phyloP scores from a whole-genome alignment of 1,284 basidiomycete genomes.

The Erythrobasidium hasegawianum region DNA sequence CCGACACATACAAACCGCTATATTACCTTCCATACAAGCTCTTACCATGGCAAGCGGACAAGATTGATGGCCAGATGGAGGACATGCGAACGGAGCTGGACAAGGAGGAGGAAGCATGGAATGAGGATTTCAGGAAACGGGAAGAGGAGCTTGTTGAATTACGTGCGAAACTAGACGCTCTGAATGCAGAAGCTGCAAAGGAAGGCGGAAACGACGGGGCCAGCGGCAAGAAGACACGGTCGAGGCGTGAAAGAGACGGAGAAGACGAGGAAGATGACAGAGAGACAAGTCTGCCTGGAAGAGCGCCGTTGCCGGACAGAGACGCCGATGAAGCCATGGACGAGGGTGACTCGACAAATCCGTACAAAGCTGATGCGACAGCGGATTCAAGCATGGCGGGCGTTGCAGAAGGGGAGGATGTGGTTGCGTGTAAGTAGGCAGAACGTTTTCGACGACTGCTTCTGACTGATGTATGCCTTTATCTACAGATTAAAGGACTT shows the following conservation, averaged over 20 bases:
- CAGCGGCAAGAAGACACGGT: neutral
- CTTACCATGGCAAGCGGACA: slow-evolving; percentile 42
- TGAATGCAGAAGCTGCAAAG: slow-evolving; percentile 12
- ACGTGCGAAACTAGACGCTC: slow-evolving; percentile 10
- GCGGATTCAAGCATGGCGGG: slow-evolving; percentile 19
- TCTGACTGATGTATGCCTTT: neutral
- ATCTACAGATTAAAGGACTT: neutral
- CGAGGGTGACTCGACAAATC: slow-evolving; percentile 12
- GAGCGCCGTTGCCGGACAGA: slow-evolving; percentile 30
- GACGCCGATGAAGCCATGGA: slow-evolving; percentile 22
- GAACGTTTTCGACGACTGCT: neutral
- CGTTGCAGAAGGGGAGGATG: slow-evolving; percentile 25
- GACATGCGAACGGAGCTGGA: slow-evolving; percentile 32
- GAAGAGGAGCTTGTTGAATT: slow-evolving; percentile 22
- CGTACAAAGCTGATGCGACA: neutral
- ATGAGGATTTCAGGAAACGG: slow-evolving; percentile 10
- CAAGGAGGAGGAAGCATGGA: slow-evolving; percentile 29
- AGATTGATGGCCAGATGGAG: slow-evolving; percentile 40
- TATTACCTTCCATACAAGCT: slow-evolving; percentile 43
- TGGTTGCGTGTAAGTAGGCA: slow-evolving; percentile 16
- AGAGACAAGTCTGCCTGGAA: slow-evolving; percentile 5
- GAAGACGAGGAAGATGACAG: neutral
- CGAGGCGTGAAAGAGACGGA: neutral
- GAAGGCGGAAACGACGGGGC: neutral
- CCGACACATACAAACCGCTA: slow-evolving; percentile 40